Conservation (phyloP, 192 early-diverging fungal genomes). For the Phlyctochytrium bullatum region DNA sequence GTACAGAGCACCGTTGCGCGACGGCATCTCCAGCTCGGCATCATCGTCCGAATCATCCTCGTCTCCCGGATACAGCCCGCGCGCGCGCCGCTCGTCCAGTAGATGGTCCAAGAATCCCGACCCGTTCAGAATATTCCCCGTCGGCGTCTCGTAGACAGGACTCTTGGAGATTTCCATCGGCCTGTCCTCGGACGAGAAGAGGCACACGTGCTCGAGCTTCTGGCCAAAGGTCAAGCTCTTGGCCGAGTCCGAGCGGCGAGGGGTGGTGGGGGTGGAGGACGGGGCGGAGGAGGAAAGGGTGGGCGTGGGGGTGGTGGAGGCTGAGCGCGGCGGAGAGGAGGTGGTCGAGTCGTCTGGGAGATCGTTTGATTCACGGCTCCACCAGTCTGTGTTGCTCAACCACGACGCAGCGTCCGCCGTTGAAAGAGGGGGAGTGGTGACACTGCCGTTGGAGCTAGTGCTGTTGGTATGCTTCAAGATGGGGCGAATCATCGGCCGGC, state of each 20-base stretch:
- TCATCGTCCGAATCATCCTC: slow-evolving; percentile 18
- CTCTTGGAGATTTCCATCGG: slow-evolving; percentile 16
- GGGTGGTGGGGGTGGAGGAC: slow-evolving; percentile 1
- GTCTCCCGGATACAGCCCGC: slow-evolving; percentile 4
- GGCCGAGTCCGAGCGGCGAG: slow-evolving; percentile 7
- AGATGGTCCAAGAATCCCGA: no score
- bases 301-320: not conserved
- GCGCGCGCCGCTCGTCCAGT: no score
- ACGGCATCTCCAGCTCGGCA: slow-evolving; percentile 1
- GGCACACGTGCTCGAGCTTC: slow-evolving; percentile 20
- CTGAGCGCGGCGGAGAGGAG: not conserved
- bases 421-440: no score
- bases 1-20: no score
- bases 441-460: not conserved
- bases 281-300: not conserved
- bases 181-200: slow-evolving; percentile 19
- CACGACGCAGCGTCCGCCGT: no score
- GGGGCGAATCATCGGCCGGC: not conserved
- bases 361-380: not conserved
- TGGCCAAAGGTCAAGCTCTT: slow-evolving; percentile 23
- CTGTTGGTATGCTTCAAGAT: not conserved
- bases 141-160: slow-evolving; percentile 6
- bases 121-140: slow-evolving; percentile 5
- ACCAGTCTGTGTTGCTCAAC: no score
- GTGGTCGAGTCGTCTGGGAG: not conserved